These are phyloP conservation scores for Kuraishia piskuri DNA, from an alignment of 805 yeast genomes.

Conservation along the genomic window DNA sequence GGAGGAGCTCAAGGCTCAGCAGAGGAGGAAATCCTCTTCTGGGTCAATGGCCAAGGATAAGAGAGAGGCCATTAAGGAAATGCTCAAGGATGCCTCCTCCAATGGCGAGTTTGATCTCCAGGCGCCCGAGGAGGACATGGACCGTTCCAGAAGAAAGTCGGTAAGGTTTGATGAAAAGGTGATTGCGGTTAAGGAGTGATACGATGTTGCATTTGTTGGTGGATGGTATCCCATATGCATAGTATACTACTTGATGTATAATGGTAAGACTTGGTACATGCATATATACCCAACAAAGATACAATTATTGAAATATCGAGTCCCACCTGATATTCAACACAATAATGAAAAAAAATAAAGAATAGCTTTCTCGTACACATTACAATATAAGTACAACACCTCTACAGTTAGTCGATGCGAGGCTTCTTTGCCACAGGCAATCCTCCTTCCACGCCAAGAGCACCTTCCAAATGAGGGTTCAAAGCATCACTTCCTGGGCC, in stretches of 20 bases:
- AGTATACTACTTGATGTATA: too few species aligned
- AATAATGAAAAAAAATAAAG: too few species aligned
- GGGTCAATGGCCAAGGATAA: constrained; percentile 1
- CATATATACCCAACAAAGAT: too few species aligned
- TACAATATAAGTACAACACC: too few species aligned
- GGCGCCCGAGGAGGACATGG: constrained; percentile 28
- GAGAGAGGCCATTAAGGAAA: constrained; percentile 34
- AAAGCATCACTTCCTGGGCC: neutral
- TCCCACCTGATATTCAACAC: too few species aligned
- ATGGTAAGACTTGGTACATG: too few species aligned
- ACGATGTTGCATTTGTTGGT: too few species aligned
- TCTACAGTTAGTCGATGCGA: too few species aligned
- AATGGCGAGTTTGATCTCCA: constrained; percentile 36
- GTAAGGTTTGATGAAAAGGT: constrained; percentile 61
- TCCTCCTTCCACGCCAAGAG: neutral
- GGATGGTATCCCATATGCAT: neutral
- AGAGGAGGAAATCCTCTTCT: constrained; percentile 33
- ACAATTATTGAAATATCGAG: too few species aligned
- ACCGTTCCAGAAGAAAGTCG: constrained; percentile 44
- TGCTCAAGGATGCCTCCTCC: constrained; percentile 25
- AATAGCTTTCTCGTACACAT: too few species aligned
- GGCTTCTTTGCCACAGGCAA: neutral
- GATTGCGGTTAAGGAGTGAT: constrained; percentile 32
- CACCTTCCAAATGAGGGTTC: neutral
- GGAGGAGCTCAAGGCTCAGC: constrained; percentile 36